These are phyloP conservation scores for Daedaleopsis sinensis DNA, from an alignment of 768 basidiomycete species.

Conservation along the genomic window DNA sequence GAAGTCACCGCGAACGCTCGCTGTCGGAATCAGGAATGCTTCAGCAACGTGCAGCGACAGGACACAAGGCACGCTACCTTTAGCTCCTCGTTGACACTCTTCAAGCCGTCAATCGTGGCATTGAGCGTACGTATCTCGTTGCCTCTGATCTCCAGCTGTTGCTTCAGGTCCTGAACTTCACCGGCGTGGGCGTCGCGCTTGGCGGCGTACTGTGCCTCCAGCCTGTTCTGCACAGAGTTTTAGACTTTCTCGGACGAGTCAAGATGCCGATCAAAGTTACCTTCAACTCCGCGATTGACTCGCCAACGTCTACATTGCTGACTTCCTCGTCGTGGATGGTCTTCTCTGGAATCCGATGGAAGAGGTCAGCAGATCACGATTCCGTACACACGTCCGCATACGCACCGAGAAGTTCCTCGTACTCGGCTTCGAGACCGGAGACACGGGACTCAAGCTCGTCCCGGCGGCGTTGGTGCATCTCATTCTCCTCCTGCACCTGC, in stretches of 20 bases:
- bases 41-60: conserved; percentile 13
- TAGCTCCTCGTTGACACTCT: conserved; percentile 96
- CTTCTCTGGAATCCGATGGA: conserved; percentile 62
- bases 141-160: conserved; percentile 82
- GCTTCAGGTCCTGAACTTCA: conserved; percentile 85
- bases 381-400: conserved; percentile 7
- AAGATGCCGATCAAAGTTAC: conserved; percentile 39
- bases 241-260: conserved; percentile 18
- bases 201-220: conserved; percentile 91
- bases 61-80: conserved; percentile 58
- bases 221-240: conserved; percentile 66
- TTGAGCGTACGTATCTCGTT: conserved; percentile 86
- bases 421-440: conserved; percentile 83
- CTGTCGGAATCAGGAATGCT: conserved; percentile 45
- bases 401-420: conserved; percentile 94
- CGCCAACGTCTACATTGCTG: conserved; percentile 78
- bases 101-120: conserved; percentile 87
- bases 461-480: conserved; percentile 76
- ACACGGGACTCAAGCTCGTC: conserved; percentile 89
- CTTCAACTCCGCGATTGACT: conserved; percentile 92
- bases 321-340: conserved; percentile 89
- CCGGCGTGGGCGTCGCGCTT: conserved; percentile 88
- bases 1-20: conserved; percentile 97
- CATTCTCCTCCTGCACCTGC: conserved; percentile 91
- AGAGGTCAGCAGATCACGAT: neutral